phyloP scores from a whole-genome alignment of 768 basidiomycete genomes.

The Mycena chlorophos region DNA sequence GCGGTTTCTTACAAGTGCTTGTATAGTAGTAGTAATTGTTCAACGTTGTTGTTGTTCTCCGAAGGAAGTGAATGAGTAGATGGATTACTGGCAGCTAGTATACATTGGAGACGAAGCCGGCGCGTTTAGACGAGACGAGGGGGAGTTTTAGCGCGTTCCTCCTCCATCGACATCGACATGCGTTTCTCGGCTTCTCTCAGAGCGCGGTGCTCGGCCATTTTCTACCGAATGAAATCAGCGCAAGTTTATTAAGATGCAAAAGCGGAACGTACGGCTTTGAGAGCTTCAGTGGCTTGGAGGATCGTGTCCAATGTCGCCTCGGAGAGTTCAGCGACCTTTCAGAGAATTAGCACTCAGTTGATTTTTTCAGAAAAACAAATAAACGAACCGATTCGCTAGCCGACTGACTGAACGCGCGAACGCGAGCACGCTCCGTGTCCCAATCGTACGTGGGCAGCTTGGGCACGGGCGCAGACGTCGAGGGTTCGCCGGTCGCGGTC shows the following conservation, averaged over 20 bases:
- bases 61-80: no score
- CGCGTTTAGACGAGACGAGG: slow-evolving; percentile 13
- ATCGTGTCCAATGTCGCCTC: slow-evolving; percentile 18
- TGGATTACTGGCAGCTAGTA: no score
- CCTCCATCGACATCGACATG: no score
- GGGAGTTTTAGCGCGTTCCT: slow-evolving; percentile 13
- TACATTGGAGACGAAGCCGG: no score
- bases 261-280: slow-evolving; percentile 15
- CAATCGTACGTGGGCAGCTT: slow-evolving; percentile 42
- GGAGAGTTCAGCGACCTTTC: slow-evolving; percentile 20
- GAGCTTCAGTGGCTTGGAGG: slow-evolving; percentile 19
- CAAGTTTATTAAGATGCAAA: not conserved
- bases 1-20: no score
- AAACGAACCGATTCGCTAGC: slow-evolving; percentile 13
- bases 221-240: slow-evolving; percentile 1
- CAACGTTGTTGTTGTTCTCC: no score
- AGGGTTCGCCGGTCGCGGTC: no score
- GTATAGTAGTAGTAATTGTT: no score
- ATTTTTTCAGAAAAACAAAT: not conserved
- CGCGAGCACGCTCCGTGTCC: slow-evolving; percentile 33
- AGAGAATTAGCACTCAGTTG: no score
- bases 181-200: slow-evolving; percentile 13
- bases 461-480: slow-evolving; percentile 41
- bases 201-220: slow-evolving; percentile 22
- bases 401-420: slow-evolving; percentile 8